These are phyloP conservation scores for Globisporangium paddicum DNA, from an alignment of 352 stramenopile genomes.

Conservation along the genomic window DNA sequence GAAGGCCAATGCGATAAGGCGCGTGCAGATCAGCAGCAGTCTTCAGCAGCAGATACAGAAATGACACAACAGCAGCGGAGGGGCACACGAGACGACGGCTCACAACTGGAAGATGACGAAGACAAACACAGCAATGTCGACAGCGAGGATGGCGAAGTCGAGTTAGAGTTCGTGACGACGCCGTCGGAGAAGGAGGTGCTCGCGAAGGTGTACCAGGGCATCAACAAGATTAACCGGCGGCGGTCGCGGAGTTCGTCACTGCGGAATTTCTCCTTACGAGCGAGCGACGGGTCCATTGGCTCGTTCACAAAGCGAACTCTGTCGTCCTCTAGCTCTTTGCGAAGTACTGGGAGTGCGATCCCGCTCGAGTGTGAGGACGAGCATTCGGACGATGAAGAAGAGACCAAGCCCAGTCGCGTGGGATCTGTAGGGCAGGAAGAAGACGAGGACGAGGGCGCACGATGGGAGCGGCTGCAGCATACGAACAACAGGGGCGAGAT, in stretches of 20 bases:
- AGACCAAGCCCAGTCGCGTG: background rate
- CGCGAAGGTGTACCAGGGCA: conserved; percentile 58
- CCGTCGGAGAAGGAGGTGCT: conserved; percentile 69
- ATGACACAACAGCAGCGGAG: conserved; percentile 13
- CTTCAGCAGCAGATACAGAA: conserved; percentile 11
- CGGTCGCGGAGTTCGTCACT: conserved; percentile 63
- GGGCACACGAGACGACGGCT: conserved; percentile 11
- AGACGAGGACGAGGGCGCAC: conserved; percentile 24
- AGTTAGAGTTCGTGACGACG: conserved; percentile 61
- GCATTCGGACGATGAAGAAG: conserved; percentile 15
- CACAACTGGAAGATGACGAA: conserved; percentile 7
- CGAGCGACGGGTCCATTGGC: conserved; percentile 25
- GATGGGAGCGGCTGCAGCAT: conserved; percentile 43
- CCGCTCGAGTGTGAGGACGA: conserved; percentile 16
- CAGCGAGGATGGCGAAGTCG: conserved; percentile 26
- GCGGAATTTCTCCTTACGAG: conserved; percentile 41
- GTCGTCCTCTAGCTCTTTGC: conserved; percentile 52
- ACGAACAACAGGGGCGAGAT: conserved; percentile 24
- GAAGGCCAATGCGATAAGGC: too few species aligned
- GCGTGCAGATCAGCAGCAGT: too few species aligned
- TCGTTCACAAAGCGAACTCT: conserved; percentile 41
- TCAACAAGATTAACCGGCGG: conserved; percentile 69
- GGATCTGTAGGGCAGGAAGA: background rate
- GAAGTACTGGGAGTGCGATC: conserved; percentile 30
- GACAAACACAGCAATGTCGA: conserved; percentile 15